Percentiles rank a stretch among this genome's conserved stretches.
Conservation (phyloP, 2,329 filamentous ascomycete species). For the Teratosphaeria epicoccoides region DNA sequence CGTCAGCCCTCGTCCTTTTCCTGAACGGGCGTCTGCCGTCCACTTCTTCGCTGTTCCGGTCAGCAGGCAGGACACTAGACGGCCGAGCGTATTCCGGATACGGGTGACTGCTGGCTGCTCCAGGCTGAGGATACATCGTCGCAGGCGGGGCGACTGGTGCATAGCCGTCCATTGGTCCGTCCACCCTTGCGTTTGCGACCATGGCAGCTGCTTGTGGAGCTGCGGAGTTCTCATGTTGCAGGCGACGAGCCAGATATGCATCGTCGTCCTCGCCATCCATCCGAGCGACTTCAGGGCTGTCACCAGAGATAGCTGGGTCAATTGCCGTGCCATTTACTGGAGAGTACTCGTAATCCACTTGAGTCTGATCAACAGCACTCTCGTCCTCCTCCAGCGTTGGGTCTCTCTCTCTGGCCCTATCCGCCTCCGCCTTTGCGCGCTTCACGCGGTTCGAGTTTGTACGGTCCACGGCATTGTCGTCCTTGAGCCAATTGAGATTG, state of each 20-base stretch:
- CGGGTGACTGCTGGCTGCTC: slow-evolving; percentile 14
- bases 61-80: slow-evolving; percentile 23
- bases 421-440: slow-evolving; percentile 43
- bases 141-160: slow-evolving; percentile 20
- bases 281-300: slow-evolving; percentile 1
- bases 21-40: slow-evolving; percentile 16
- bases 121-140: slow-evolving; percentile 22
- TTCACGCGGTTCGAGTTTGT: slow-evolving; percentile 28
- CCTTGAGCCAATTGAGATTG: slow-evolving; percentile 72
- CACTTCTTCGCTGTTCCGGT: slow-evolving; percentile 11
- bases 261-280: slow-evolving; percentile 17
- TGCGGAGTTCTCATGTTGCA: slow-evolving; percentile 22
- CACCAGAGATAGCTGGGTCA: slow-evolving; percentile 23
- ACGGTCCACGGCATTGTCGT: slow-evolving; percentile 31
- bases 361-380: slow-evolving; percentile 24
- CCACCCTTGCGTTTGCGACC: slow-evolving; percentile 16
- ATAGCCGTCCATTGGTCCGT: slow-evolving; percentile 21
- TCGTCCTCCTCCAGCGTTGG: slow-evolving; percentile 36
- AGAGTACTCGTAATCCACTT: slow-evolving; percentile 33
- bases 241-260: slow-evolving; percentile 16
- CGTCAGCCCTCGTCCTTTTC: slow-evolving; percentile 17
- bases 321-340: slow-evolving; percentile 24
- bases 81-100: slow-evolving; percentile 16
- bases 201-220: slow-evolving; percentile 21
- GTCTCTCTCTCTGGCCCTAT: slow-evolving; percentile 39